Base-by-base conservation (phyloP, 352 stramenopile genomes). In the Phytophthora hibernalis region DNA sequence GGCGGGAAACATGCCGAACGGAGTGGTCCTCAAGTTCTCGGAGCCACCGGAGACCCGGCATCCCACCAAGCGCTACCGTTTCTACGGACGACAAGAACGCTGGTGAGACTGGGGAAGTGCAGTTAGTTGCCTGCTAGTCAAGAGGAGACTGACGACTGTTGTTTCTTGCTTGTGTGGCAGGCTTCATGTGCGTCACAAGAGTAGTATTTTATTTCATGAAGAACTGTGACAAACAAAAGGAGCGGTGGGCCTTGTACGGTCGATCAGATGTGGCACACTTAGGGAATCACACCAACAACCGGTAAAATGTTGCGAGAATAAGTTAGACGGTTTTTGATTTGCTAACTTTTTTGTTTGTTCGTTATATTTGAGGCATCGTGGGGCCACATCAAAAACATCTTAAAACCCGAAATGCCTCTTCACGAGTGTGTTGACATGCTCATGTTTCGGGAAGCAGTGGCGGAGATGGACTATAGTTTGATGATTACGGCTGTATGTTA, bases 21-120 rank as follows among this genome's bases (percentile, higher is more conserved):
- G 98, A 28, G 87, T 99, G 1, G 82, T 98, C 26, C 85, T 99
- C 30, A 99, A 99, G 79, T 99, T 96, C 83, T 96, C 90, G 15
- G 97, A 99, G 89, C 98, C 98, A 2, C 81, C 93, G 0, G 97
- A 99, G 69, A 96, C 97, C 11, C 76, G 93, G 9, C 77, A 88
- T 40, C 98, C 98, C 8, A 87, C 90, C 44, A 92, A 92, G 20
- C 83, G 91, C 59, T 99, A 97, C 91, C 85, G 97, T 13, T 75
- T 99, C 4, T 99, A 99, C 77, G 66, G 79, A 88, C 65, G 88
- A 97, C 56, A 68, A 93, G 24, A 65, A 83, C 10, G 79, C 96
- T 38, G 79, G 89, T 96, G 61, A 40, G 80, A 18, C 9, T 58
- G n/a, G 11, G 1, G 20, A 48, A 16, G 58, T 61, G 21, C 20